phyloP scores from a whole-genome alignment of 2,329 filamentous ascomycete species.

The Ophiosphaerella narmari region DNA sequence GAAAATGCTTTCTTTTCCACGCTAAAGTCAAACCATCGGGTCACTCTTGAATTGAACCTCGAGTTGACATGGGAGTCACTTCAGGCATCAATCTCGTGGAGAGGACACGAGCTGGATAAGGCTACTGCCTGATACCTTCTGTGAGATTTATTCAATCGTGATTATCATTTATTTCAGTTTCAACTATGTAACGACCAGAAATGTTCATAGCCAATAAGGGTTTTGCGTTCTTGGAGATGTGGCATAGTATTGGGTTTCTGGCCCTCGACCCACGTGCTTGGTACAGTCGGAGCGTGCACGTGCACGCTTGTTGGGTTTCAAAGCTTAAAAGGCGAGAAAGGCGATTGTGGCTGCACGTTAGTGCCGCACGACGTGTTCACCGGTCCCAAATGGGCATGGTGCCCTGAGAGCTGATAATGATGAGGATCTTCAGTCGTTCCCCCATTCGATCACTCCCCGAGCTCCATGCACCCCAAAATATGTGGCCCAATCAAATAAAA shows the following conservation, averaged over 20 bases:
- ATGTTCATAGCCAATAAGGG: too few relatives aligned
- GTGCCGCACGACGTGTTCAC: not conserved
- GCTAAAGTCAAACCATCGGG: not conserved
- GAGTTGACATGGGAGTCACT: constrained; percentile 7
- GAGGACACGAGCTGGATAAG: constrained; percentile 1
- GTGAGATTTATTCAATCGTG: not conserved
- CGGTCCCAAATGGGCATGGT: not conserved
- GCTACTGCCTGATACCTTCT: constrained; percentile 4
- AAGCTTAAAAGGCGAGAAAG: not conserved
- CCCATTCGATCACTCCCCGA: too few relatives aligned
- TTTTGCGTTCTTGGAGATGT: not conserved
- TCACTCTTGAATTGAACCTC: constrained; percentile 9
- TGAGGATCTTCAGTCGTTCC: too few relatives aligned
- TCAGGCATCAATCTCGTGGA: constrained; percentile 11
- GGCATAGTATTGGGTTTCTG: not conserved
- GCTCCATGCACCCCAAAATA: not conserved
- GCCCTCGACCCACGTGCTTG: not conserved
- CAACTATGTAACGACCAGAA: too few relatives aligned
- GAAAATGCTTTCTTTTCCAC: not conserved
- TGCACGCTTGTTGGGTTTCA: too few relatives aligned
- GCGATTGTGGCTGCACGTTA: not conserved
- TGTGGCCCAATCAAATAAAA: not conserved
- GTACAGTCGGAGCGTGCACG: not conserved
- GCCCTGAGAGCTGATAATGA: not conserved
- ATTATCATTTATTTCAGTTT: too few relatives aligned